Base-by-base conservation (phyloP, 331 rosid species). In the Phaseolus coccineus region DNA sequence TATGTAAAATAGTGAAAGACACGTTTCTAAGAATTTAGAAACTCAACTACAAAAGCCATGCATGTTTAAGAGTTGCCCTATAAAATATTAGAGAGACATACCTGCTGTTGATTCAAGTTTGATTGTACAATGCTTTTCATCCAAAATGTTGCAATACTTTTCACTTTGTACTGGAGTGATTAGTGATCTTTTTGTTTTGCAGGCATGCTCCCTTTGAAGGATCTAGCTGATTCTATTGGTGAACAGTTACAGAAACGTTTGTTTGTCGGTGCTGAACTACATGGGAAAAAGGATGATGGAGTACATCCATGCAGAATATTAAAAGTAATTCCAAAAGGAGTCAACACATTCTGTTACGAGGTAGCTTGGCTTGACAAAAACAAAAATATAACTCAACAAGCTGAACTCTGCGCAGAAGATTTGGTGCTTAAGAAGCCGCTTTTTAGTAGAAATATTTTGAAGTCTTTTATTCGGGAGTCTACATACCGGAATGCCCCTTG, bases 391-490 rank as follows among this genome's bases (percentile, higher is more conserved):
- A 80, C 71, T 40, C 97, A 82, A 69, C 88, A 76, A 52, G 79
- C 89, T 12, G 73, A 86, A 28, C 69, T 93, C 11, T 69, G 35
- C 8, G 78, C 80, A 11, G 91, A 87, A 80, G 91, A 86, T 77
- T 78, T 95, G 84, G 82, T 89, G 77, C 91, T 84, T 82, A 95
- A 90, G 91, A 95, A 95, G 85, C 89, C 75, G 0, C 93, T 88
- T 39, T 88, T 95, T 84, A 95, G 97, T 86, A 89, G 97, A 81
- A 88, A 81, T 74, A 72, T 89, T 59, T 84, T 90, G 46, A 95
- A 91, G 85, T 91, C 97, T 67, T 95, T 95, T 77, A 90, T 95
- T 82, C 94, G 99, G 85, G 96, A 93, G 81, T 95, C 97, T 67
- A 95, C 99, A 1, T 91, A 88, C 74, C 91, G 96, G 74, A 91